phyloP scores from a whole-genome alignment of 2,329 filamentous ascomycete species.

The Hymenoscyphus fructigenus region DNA sequence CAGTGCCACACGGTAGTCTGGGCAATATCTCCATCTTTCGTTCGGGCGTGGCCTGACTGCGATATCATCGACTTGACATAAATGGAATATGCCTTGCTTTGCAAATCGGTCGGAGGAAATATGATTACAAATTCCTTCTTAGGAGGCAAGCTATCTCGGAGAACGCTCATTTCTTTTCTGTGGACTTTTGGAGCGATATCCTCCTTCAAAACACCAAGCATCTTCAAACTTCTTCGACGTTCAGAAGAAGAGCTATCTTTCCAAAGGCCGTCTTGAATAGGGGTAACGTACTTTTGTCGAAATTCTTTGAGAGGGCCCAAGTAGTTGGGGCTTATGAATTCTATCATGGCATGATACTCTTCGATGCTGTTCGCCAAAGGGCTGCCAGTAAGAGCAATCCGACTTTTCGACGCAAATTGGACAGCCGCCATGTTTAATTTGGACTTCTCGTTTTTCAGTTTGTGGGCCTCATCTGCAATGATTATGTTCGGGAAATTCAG shows the following conservation, averaged over 20 bases:
- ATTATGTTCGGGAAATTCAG: constrained; percentile 67
- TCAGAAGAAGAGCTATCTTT: constrained; percentile 58
- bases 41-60: constrained; percentile 21
- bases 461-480: constrained; percentile 83
- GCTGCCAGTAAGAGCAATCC: constrained; percentile 84
- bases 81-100: constrained; percentile 59
- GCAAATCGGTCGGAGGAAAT: constrained; percentile 65
- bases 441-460: constrained; percentile 65
- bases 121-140: constrained; percentile 84
- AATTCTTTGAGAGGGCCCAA: constrained; percentile 71
- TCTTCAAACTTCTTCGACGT: constrained; percentile 60
- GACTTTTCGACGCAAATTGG: constrained; percentile 63
- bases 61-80: constrained; percentile 45
- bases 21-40: constrained; percentile 38
- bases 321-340: constrained; percentile 81
- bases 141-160: constrained; percentile 65
- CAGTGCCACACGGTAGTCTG: constrained; percentile 52
- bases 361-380: constrained; percentile 80
- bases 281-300: constrained; percentile 63
- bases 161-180: constrained; percentile 66
- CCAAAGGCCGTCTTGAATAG: constrained; percentile 72
- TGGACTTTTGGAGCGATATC: constrained; percentile 77
- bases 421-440: constrained; percentile 53
- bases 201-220: constrained; percentile 67
- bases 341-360: constrained; percentile 85